Base-by-base conservation (phyloP, 2,329 filamentous ascomycete genomes). In the Didymella glomerata region DNA sequence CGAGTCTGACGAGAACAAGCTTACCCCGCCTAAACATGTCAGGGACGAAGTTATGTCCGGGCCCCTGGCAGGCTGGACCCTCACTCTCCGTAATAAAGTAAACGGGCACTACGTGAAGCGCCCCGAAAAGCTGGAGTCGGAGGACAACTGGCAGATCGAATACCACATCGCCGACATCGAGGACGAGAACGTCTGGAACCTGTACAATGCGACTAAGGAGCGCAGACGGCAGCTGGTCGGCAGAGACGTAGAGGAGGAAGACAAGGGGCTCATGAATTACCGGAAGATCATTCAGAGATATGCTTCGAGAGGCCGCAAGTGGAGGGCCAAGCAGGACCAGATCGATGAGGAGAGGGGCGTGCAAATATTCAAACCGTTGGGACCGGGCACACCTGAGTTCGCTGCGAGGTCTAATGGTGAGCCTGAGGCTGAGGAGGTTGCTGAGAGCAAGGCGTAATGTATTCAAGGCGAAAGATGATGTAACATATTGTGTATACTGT, bases 11-110 rank as follows among this genome's bases (percentile, higher is more conserved):
- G 27, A 52, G 16, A 46, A 42, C 8, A 27, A 46, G 16, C 30
- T 48, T 25, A 27, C 48, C 3, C 32, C 60, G 22, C 48, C 24
- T 11, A 16, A 46, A 10, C 46, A 36, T 16, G 20, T 45, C 18
- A 48, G 51, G 10, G 56, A 59, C 3, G 40, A 30, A 0, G 42
- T 38, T 9, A 16, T 20, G 2, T 20, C n/a, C 6, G 65, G 71
- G 47, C 76, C 79, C 2, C 68, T 93, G 1, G 79, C 92, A 25
- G 90, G 86, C 38, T 86, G 95, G 83, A 87, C 87, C 14, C 80
- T 97, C 54, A 89, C 86, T 0, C 80, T 92, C 48, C 86, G 86
- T 64, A 95, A 91, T 80, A 86, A 85, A 63, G 84, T 96, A 53
- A 89, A 95, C 69, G 88, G 85, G 18, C 53, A 79, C 13, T 84